These are phyloP conservation scores for Mycena leptocephala DNA, from an alignment of 768 basidiomycete species.

Conservation along the genomic window DNA sequence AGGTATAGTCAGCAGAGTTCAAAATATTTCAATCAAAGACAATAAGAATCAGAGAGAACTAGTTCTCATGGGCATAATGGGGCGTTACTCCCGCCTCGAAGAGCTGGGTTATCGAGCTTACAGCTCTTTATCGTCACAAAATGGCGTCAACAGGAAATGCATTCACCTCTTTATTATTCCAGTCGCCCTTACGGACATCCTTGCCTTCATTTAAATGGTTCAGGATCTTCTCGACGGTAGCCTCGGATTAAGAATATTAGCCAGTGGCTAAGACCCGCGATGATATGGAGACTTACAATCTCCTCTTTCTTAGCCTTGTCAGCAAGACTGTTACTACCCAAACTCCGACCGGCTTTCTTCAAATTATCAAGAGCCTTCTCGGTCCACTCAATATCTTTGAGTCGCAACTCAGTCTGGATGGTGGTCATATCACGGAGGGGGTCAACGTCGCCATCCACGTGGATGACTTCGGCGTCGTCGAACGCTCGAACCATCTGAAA, in stretches of 20 bases:
- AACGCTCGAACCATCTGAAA: slow-evolving; percentile 99
- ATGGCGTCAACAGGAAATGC: slow-evolving; percentile 1
- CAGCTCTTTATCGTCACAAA: slow-evolving; percentile 81
- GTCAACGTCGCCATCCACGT: slow-evolving; percentile 98
- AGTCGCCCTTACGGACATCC: slow-evolving; percentile 94
- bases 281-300: slow-evolving; percentile 65
- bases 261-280: slow-evolving; percentile 1
- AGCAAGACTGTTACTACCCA: slow-evolving; percentile 85
- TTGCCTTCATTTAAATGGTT: slow-evolving; percentile 86
- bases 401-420: slow-evolving; percentile 92
- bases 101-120: slow-evolving; percentile 92
- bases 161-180: slow-evolving; percentile 97
- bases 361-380: slow-evolving; percentile 89
- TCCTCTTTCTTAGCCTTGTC: slow-evolving; percentile 98
- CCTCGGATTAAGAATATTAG: slow-evolving; percentile 58
- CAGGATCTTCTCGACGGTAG: slow-evolving; percentile 88
- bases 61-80: slow-evolving; percentile 77
- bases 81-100: slow-evolving; percentile 90
- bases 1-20: slow-evolving; percentile 35
- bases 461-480: slow-evolving; percentile 99
- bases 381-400: slow-evolving; percentile 99
- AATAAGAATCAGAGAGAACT: slow-evolving; percentile 53
- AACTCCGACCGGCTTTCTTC: slow-evolving; percentile 80
- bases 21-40: neutral
- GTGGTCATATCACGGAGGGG: slow-evolving; percentile 98